Evolutionary conservation across 768 basidiomycete species (phyloP).

Genomic region (Termitomyces sp.): DNA sequence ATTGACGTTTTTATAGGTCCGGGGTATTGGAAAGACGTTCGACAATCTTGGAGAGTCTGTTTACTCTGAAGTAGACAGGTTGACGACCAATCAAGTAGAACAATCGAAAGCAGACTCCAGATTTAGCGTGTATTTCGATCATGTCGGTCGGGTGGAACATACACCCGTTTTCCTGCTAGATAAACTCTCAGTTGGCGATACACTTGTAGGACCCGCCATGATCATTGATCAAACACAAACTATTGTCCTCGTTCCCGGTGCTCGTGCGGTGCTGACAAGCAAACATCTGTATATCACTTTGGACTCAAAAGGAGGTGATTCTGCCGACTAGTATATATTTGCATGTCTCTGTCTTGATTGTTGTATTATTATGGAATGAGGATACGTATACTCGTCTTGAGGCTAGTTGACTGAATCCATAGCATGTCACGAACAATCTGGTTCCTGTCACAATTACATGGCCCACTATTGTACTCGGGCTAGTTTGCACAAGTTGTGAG

Average conservation of each 20-base stretch:
- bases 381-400: background rate
- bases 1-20: constrained; percentile 43
- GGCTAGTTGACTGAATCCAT: background rate
- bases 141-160: constrained; percentile 65
- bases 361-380: background rate
- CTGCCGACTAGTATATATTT: background rate
- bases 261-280: constrained; percentile 59
- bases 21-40: constrained; percentile 88
- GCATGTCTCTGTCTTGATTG: background rate
- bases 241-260: constrained; percentile 78
- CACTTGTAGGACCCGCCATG: constrained; percentile 82
- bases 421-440: background rate
- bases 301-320: constrained; percentile 17
- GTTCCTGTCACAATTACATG: background rate
- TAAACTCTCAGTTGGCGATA: constrained; percentile 61
- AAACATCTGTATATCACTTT: constrained; percentile 60
- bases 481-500: no score
- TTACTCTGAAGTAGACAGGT: constrained; percentile 61
- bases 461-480: no score
- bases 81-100: constrained; percentile 38
- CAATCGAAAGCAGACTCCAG: constrained; percentile 42
- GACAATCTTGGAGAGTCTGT: constrained; percentile 77
- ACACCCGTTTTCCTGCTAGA: constrained; percentile 79
- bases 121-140: constrained; percentile 79
- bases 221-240: constrained; percentile 96